A percentile compares a stretch with the other conserved stretches of the same genome.
phyloP scores from a whole-genome alignment of 805 yeast species.

The Alloascoidea hylecoeti region DNA sequence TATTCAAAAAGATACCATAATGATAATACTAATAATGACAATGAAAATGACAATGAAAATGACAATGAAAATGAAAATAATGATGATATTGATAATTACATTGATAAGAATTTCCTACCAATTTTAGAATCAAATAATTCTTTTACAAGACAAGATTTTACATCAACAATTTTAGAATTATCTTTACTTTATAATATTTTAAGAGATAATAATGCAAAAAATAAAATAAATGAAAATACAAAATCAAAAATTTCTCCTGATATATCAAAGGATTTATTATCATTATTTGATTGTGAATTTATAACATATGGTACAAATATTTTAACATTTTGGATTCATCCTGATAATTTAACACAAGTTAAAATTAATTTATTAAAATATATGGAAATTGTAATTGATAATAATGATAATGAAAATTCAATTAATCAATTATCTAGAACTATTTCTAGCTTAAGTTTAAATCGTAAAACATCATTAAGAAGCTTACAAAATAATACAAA shows the following conservation, averaged over 20 bases:
- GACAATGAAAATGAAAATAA: too few relatives aligned
- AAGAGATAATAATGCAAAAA: constrained; percentile 12
- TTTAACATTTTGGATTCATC: constrained; percentile 39
- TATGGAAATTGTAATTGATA: constrained; percentile 20
- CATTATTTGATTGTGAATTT: constrained; percentile 19
- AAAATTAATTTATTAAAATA: constrained; percentile 30
- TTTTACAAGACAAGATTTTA: constrained; percentile 45
- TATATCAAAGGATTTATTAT: not conserved
- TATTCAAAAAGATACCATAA: too few relatives aligned
- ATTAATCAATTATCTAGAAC: too few relatives aligned
- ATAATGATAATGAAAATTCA: constrained; percentile 2
- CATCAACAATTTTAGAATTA: constrained; percentile 45
- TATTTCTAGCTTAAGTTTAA: not conserved
- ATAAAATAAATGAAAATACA: not conserved
- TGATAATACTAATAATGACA: constrained; percentile 17
- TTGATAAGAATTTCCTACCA: constrained; percentile 13
- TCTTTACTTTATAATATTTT: constrained; percentile 38
- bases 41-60: too few relatives aligned
- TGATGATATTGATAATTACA: constrained; percentile 16
- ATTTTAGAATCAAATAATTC: constrained; percentile 32
- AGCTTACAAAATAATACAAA: too few relatives aligned
- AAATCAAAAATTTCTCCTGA: not conserved
- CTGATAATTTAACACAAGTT: constrained; percentile 40
- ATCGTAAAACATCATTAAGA: not conserved
- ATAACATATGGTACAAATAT: constrained; percentile 17